These are phyloP conservation scores for Gentiana dahurica DNA, from an alignment of 257 asterid genomes.

Conservation along the genomic window DNA sequence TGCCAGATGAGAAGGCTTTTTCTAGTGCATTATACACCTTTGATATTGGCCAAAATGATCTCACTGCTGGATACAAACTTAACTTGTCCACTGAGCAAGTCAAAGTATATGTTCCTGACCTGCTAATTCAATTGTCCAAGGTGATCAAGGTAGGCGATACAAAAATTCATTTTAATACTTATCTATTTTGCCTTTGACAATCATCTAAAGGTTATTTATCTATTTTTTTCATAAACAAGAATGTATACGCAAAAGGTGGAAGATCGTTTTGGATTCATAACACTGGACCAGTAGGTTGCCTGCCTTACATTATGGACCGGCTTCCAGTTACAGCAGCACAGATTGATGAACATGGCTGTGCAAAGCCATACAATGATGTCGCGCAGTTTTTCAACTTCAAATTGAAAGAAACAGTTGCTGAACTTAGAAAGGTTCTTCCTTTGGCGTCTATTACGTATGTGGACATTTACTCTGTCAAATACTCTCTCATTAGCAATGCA, in stretches of 20 bases:
- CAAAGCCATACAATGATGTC: slow-evolving; percentile 56
- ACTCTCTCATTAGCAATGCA: slow-evolving; percentile 40
- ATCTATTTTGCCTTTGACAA: not conserved
- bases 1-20: slow-evolving; percentile 40
- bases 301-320: slow-evolving; percentile 62
- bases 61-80: slow-evolving; percentile 64
- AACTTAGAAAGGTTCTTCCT: slow-evolving; percentile 55
- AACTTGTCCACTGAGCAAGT: slow-evolving; percentile 57
- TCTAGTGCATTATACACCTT: slow-evolving; percentile 53
- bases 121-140: slow-evolving; percentile 35
- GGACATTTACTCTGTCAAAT: slow-evolving; percentile 53
- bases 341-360: slow-evolving; percentile 56
- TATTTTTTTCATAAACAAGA: slow-evolving; percentile 8
- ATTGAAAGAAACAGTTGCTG: slow-evolving; percentile 26
- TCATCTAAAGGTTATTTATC: too few relatives aligned
- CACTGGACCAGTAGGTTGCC: slow-evolving; percentile 70
- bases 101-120: slow-evolving; percentile 60
- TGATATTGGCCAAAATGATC: slow-evolving; percentile 84
- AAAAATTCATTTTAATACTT: not conserved
- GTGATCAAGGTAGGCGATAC: slow-evolving; percentile 38
- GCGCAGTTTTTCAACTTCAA: slow-evolving; percentile 49
- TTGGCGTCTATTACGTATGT: slow-evolving; percentile 55
- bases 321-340: slow-evolving; percentile 42
- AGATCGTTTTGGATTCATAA: slow-evolving; percentile 74
- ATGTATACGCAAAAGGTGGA: slow-evolving; percentile 45